phyloP scores from a whole-genome alignment of 2,329 filamentous ascomycete species.

The Whalleya microplaca region DNA sequence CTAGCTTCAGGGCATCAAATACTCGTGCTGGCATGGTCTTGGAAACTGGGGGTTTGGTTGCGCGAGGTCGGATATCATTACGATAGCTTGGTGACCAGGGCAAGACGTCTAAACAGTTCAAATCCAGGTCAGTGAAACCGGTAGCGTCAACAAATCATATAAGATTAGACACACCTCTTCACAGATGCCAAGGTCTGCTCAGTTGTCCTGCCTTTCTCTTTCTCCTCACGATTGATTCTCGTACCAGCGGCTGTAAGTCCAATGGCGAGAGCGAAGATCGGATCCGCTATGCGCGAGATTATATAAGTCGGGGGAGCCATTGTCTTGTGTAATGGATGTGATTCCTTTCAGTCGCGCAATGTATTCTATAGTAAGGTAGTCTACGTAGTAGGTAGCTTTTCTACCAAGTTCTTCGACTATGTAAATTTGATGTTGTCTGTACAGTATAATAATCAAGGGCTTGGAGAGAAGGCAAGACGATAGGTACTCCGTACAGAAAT shows the following conservation, averaged over 20 bases:
- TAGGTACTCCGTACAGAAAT: background rate
- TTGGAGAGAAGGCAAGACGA: no score
- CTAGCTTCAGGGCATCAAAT: background rate
- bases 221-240: conserved; percentile 64
- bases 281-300: conserved; percentile 61
- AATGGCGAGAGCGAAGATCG: conserved; percentile 61
- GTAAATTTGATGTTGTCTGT: background rate
- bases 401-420: background rate
- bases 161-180: conserved; percentile 43
- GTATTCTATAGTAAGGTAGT: background rate
- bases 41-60: background rate
- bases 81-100: conserved; percentile 9
- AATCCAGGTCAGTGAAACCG: conserved; percentile 5
- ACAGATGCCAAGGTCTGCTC: conserved; percentile 53
- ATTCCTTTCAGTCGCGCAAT: background rate
- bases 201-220: conserved; percentile 58
- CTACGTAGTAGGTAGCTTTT: background rate
- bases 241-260: conserved; percentile 58
- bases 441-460: no score
- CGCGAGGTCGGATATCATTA: conserved; percentile 5
- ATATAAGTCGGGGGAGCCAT: conserved; percentile 63
- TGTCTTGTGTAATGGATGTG: background rate
- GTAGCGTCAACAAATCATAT: background rate
- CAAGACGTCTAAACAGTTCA: background rate
- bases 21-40: background rate